These are phyloP conservation scores for Cavenderia fasciculata DNA, from an alignment of 78 protist genomes.

Conservation along the genomic window DNA sequence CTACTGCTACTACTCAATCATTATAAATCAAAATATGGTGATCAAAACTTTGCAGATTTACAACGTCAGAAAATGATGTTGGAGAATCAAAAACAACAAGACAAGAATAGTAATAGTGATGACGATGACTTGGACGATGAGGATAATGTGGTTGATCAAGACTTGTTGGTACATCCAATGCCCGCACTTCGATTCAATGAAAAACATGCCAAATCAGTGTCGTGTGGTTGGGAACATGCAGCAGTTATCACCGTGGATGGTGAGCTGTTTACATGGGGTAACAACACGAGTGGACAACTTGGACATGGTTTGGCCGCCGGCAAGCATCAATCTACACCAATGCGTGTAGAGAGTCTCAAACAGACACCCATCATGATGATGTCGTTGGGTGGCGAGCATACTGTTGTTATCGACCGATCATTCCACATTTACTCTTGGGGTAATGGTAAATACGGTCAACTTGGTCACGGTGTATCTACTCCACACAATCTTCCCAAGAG, in stretches of 20 bases:
- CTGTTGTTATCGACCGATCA: conserved; percentile 17
- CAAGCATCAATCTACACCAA: conserved; percentile 35
- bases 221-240: conserved; percentile 73
- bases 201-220: conserved; percentile 27
- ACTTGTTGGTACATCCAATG: conserved; percentile 25
- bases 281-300: conserved; percentile 39
- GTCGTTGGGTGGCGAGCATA: conserved; percentile 75
- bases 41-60: neutral
- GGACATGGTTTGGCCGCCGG: conserved; percentile 75
- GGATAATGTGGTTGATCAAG: conserved; percentile 25
- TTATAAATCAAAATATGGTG: neutral
- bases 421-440: conserved; percentile 74
- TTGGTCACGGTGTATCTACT: conserved; percentile 61
- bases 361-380: conserved; percentile 21
- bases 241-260: conserved; percentile 39
- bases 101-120: neutral
- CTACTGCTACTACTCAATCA: conserved; percentile 30
- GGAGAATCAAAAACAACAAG: neutral
- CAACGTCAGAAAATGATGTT: neutral
- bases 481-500: conserved; percentile 44
- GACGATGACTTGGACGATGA: neutral
- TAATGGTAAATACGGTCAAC: conserved; percentile 51
- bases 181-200: conserved; percentile 30
- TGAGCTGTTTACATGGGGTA: conserved; percentile 75
- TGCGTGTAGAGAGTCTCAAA: conserved; percentile 30